phyloP scores from a whole-genome alignment of 352 stramenopile species.

The Globisporangium emineosum region DNA sequence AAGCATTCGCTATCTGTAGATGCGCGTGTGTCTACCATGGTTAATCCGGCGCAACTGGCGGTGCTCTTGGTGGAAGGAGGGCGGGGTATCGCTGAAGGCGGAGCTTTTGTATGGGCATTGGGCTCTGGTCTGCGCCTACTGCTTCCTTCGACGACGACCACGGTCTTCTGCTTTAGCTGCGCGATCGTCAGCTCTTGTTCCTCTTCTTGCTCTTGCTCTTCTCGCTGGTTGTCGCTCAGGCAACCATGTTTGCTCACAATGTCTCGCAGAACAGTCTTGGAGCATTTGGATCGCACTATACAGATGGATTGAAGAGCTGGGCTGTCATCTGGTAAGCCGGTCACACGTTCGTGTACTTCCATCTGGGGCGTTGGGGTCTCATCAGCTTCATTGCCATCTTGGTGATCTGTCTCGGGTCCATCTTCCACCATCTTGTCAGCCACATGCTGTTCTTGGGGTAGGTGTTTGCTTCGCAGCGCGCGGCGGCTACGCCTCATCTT shows the following conservation, averaged over 20 bases:
- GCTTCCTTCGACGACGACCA: background rate
- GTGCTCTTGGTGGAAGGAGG: background rate
- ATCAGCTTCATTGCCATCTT: background rate
- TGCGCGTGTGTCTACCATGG: background rate
- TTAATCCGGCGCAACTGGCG: background rate
- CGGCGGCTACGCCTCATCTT: slow-evolving; percentile 4
- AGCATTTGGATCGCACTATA: background rate
- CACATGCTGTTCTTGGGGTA: background rate
- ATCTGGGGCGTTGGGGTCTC: background rate
- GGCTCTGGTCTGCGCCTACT: background rate
- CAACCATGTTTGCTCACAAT: background rate
- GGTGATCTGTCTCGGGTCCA: background rate
- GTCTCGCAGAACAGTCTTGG: background rate
- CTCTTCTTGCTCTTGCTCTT: slow-evolving; percentile 1
- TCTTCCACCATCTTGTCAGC: background rate
- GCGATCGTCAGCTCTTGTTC: slow-evolving; percentile 7
- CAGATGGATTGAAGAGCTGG: background rate
- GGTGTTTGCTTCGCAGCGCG: background rate
- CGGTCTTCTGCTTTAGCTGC: slow-evolving; percentile 3
- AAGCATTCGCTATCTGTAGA: background rate
- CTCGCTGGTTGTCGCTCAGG: background rate
- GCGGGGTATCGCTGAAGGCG: background rate
- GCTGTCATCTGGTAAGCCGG: background rate
- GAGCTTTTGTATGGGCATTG: background rate
- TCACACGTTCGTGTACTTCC: background rate